A percentile compares a stretch with the other conserved stretches of the same genome.
Evolutionary conservation across 768 basidiomycete genomes (phyloP).

Genomic region (Lyophyllum shimeji): DNA sequence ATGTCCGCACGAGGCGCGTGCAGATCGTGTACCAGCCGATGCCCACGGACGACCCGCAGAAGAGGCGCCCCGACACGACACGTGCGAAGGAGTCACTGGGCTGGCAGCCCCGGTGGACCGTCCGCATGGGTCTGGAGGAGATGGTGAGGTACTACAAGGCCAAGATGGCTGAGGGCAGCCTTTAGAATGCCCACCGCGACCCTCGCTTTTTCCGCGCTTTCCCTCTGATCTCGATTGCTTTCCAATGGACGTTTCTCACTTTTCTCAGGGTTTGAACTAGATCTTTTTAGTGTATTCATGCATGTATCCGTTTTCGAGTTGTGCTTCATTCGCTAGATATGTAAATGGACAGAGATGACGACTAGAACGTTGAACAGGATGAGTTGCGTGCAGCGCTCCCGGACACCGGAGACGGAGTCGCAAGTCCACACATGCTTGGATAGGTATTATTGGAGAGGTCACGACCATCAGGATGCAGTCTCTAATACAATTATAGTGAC

Average conservation of each 20-base stretch:
- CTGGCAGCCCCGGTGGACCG: slow-evolving; percentile 95
- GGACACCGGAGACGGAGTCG: no score
- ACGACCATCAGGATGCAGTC: no score
- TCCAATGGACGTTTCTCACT: background rate
- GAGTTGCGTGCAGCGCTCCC: no score
- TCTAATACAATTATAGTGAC: no score
- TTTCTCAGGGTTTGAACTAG: background rate
- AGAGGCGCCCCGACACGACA: slow-evolving; percentile 89
- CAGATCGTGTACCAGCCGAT: slow-evolving; percentile 78
- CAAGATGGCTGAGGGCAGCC: slow-evolving; percentile 82
- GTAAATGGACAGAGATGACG: background rate
- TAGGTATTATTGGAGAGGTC: no score
- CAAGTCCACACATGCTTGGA: no score
- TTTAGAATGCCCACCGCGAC: slow-evolving; percentile 35
- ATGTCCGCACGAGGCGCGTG: slow-evolving; percentile 47
- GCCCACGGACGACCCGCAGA: slow-evolving; percentile 93
- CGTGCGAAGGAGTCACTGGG: slow-evolving; percentile 79
- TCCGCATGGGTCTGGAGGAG: slow-evolving; percentile 91
- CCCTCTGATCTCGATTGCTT: background rate
- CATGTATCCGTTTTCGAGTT: background rate
- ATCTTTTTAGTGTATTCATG: background rate
- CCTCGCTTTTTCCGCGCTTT: background rate
- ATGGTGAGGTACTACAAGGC: slow-evolving; percentile 94
- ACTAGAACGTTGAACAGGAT: no score
- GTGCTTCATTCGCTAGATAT: background rate